A percentile compares a stretch with the other conserved stretches of the same genome.
phyloP scores from a whole-genome alignment of 2,329 filamentous ascomycete genomes.

The Decorospora gaudefroyi region DNA sequence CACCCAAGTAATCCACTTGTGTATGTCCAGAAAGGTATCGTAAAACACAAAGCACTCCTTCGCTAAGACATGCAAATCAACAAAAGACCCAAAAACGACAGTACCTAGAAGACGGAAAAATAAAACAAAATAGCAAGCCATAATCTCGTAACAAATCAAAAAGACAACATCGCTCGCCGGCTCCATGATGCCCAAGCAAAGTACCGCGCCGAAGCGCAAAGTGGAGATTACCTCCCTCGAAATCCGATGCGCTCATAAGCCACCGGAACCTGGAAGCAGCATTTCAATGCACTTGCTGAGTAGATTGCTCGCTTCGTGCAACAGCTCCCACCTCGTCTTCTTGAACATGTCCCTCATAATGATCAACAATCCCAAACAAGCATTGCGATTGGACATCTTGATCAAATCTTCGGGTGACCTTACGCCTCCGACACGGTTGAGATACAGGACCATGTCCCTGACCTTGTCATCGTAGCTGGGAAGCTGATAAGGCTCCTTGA shows the following conservation, averaged over 20 bases:
- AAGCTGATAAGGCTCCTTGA: conserved; percentile 59
- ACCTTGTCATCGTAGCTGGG: conserved; percentile 67
- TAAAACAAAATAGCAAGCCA: conserved; percentile 5
- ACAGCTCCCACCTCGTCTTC: conserved; percentile 84
- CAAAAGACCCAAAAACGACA: conserved; percentile 10
- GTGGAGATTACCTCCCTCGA: background rate
- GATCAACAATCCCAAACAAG: conserved; percentile 78
- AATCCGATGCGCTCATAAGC: conserved; percentile 5
- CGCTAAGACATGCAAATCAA: conserved; percentile 20
- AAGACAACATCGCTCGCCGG: conserved; percentile 2
- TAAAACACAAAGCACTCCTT: conserved; percentile 14
- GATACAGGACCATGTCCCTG: conserved; percentile 77
- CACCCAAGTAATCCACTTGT: conserved; percentile 7
- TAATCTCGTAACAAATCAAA: conserved; percentile 19
- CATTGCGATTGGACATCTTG: conserved; percentile 74
- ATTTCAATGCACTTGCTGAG: conserved; percentile 78
- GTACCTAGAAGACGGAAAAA: too few relatives aligned
- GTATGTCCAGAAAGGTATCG: conserved; percentile 15
- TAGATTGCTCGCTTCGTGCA: conserved; percentile 82
- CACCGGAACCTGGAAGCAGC: conserved; percentile 47
- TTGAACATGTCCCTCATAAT: conserved; percentile 80
- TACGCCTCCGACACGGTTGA: conserved; percentile 72
- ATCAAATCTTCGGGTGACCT: conserved; percentile 77
- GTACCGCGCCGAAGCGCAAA: conserved; percentile 1
- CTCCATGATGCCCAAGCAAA: background rate